Evolutionary conservation across 148 eudicot species (phyloP), one percentile per base, ranked within the genome.

Genomic region (Chenopodium quinoa): DNA sequence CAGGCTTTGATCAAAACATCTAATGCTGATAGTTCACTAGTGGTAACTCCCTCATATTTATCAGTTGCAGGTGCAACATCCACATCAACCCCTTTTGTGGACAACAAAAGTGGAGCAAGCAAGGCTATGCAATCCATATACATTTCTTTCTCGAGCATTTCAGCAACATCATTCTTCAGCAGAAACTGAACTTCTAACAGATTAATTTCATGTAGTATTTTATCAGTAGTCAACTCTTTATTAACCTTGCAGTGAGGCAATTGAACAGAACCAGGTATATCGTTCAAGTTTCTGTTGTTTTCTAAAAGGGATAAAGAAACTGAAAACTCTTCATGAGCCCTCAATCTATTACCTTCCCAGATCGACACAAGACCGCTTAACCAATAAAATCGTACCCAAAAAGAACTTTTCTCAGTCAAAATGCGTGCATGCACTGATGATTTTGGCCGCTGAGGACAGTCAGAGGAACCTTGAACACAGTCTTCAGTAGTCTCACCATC

Each of bases 321-420:
- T 82, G 87, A 88, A 79, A 93, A 88, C 82, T 96, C 95, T 75
- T 89, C 85, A 84, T 88, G 95, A 82, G 97, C 97, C 84, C 91
- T 94, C 83, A 76, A 85, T 89, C 87, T 91, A 71, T 91, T 87
- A 13, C 92, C 94, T 68, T 94, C 92, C 80, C 90, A 83, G 29
- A 90, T 78, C 68, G 98, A 96, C 67, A 94, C 86, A 73, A 86
- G 91, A 68, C 97, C 99, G 80, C 97, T 93, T 82, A 94, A 82
- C 97, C 97, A 96, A 81, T 82, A 92, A 86, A 86, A 96, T 12
- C 99, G 93, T 74, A 89, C 88, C 99, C 98, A 96, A 81, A 96
- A 94, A 75, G 93, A 84, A 80, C 84, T 77, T 50, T 87, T 90
- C 79, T 87, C 91, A 37, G 86, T 83, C 65, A 92, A 82, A 60